Percentiles rank a stretch among this genome's conserved stretches.
phyloP scores from a whole-genome alignment of 768 basidiomycete genomes.

The Mrakia blollopis region DNA sequence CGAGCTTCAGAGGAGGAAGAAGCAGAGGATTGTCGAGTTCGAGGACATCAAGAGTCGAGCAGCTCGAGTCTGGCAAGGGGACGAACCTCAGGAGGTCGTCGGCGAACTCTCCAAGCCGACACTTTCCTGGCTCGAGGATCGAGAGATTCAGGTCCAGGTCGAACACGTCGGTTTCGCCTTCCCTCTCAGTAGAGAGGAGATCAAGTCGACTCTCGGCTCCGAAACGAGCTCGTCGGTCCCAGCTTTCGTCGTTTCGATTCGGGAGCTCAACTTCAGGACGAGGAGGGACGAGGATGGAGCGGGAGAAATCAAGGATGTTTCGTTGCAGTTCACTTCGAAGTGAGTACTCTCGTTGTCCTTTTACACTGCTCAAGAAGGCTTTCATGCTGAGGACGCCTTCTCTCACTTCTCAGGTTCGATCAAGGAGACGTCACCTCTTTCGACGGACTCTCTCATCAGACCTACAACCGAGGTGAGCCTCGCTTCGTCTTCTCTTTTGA shows the following conservation, averaged over 20 bases:
- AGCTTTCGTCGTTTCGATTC: slow-evolving; percentile 81
- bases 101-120: slow-evolving; percentile 31
- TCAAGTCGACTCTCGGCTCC: slow-evolving; percentile 43
- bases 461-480: slow-evolving; percentile 37
- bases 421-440: slow-evolving; percentile 69
- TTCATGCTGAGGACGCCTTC: not conserved
- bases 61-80: slow-evolving; percentile 58
- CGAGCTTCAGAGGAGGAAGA: slow-evolving; percentile 67
- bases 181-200: slow-evolving; percentile 63
- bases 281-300: slow-evolving; percentile 73
- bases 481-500: no score
- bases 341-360: slow-evolving; percentile 47
- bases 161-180: slow-evolving; percentile 82
- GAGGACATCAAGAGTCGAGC: slow-evolving; percentile 79
- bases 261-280: slow-evolving; percentile 65
- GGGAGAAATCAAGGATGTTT: slow-evolving; percentile 64
- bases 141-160: slow-evolving; percentile 45
- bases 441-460: slow-evolving; percentile 39
- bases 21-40: slow-evolving; percentile 70
- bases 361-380: slow-evolving; percentile 13
- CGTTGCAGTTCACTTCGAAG: slow-evolving; percentile 79
- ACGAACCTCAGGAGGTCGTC: slow-evolving; percentile 50
- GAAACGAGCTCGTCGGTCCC: slow-evolving; percentile 40
- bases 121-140: slow-evolving; percentile 45
- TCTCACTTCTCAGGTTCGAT: slow-evolving; percentile 58